These are phyloP conservation scores for Mycena polygramma DNA, from an alignment of 768 basidiomycete species.

Conservation along the genomic window DNA sequence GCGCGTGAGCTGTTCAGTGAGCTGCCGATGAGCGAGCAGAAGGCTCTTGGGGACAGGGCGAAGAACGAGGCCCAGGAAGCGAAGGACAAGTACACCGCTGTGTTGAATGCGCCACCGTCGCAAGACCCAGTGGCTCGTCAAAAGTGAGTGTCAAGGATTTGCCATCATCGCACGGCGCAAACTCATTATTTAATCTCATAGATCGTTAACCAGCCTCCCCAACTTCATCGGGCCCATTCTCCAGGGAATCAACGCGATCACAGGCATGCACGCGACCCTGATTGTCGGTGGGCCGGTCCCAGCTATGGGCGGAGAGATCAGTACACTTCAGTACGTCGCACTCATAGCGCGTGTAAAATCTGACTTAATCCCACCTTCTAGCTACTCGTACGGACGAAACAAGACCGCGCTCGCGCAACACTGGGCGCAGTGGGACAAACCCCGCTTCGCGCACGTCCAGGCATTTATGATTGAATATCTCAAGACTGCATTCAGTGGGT, in stretches of 20 bases:
- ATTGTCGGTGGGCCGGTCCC: constrained; percentile 20
- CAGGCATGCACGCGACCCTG: constrained; percentile 15
- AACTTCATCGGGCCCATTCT: constrained; percentile 17
- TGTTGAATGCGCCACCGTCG: not conserved
- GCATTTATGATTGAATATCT: constrained; percentile 19
- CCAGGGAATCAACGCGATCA: not conserved
- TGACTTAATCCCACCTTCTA: not conserved
- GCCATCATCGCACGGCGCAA: not conserved
- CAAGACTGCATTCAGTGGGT: constrained; percentile 7
- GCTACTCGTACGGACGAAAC: constrained; percentile 13
- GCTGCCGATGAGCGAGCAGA: not conserved
- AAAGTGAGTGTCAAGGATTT: constrained; percentile 1
- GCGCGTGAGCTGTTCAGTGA: not conserved
- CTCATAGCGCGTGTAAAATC: not conserved
- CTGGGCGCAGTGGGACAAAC: constrained; percentile 16
- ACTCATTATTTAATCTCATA: not conserved
- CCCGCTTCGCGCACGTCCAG: not conserved
- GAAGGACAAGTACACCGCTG: not conserved
- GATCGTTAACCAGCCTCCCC: not conserved
- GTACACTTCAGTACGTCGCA: constrained; percentile 14
- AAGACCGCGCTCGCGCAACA: not conserved
- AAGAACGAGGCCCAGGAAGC: not conserved
- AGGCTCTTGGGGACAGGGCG: not conserved
- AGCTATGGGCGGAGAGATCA: constrained; percentile 7
- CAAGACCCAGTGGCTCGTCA: constrained; percentile 1